Conservation (phyloP, 2,329 filamentous ascomycete genomes). For the Lecanicillium sp. region DNA sequence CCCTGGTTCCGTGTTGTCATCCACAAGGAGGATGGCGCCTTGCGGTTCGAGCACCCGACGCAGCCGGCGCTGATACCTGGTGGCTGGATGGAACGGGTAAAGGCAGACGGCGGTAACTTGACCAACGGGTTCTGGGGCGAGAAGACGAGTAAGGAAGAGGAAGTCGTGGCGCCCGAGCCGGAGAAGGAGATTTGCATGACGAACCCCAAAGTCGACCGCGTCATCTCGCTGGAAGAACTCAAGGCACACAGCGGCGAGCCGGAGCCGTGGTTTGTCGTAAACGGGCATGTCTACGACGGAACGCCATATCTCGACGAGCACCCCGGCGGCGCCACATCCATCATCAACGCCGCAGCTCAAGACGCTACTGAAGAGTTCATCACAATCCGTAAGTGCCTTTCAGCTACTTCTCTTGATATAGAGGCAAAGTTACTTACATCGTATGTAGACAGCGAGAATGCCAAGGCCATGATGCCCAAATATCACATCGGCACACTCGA, state of each 20-base stretch:
- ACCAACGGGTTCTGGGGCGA: conserved; percentile 84
- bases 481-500: conserved; percentile 82
- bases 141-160: conserved; percentile 45
- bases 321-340: conserved; percentile 80
- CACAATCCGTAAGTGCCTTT: conserved; percentile 70
- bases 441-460: conserved; percentile 76
- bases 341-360: conserved; percentile 72
- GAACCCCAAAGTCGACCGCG: conserved; percentile 55
- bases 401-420: background rate
- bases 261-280: conserved; percentile 80
- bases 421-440: conserved; percentile 20
- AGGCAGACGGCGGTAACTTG: conserved; percentile 74
- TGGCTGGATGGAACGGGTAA: conserved; percentile 92
- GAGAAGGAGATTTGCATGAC: conserved; percentile 71
- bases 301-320: conserved; percentile 74
- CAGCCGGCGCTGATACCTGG: conserved; percentile 70
- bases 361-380: conserved; percentile 86
- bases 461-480: conserved; percentile 79
- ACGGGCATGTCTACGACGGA: conserved; percentile 85
- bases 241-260: conserved; percentile 58
- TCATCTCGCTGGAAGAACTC: conserved; percentile 66
- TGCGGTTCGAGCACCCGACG: conserved; percentile 85
- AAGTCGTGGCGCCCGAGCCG: conserved; percentile 38
- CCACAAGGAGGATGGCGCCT: conserved; percentile 50
- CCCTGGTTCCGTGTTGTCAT: conserved; percentile 85